Conservation (phyloP, 805 yeast genomes). For the Starmera amethionina region DNA sequence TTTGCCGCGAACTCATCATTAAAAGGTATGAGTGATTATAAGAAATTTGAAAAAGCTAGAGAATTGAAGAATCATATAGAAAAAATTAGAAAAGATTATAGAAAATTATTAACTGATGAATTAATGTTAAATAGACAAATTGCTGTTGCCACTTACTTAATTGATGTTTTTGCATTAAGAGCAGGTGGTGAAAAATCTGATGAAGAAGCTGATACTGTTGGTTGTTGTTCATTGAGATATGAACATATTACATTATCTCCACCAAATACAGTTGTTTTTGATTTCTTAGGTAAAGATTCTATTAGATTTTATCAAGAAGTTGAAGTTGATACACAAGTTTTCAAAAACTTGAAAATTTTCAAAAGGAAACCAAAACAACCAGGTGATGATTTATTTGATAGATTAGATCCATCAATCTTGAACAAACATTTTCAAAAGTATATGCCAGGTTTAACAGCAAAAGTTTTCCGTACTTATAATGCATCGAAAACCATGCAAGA, state of each 20-base stretch:
- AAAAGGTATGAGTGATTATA: slow-evolving; percentile 84
- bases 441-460: slow-evolving; percentile 91
- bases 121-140: slow-evolving; percentile 82
- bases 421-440: slow-evolving; percentile 83
- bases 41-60: slow-evolving; percentile 90
- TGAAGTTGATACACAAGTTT: slow-evolving; percentile 84
- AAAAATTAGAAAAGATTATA: slow-evolving; percentile 66
- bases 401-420: slow-evolving; percentile 73
- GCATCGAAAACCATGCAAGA: slow-evolving; percentile 97
- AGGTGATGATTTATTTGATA: slow-evolving; percentile 88
- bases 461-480: slow-evolving; percentile 94
- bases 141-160: slow-evolving; percentile 88
- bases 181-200: slow-evolving; percentile 98
- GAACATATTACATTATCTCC: slow-evolving; percentile 85
- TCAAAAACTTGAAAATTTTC: slow-evolving; percentile 78
- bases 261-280: slow-evolving; percentile 79
- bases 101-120: slow-evolving; percentile 54
- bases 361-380: slow-evolving; percentile 83
- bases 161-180: slow-evolving; percentile 89
- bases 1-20: slow-evolving; percentile 85
- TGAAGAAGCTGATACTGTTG: slow-evolving; percentile 97
- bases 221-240: slow-evolving; percentile 88
- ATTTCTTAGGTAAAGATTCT: slow-evolving; percentile 92
- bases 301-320: slow-evolving; percentile 88
- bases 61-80: slow-evolving; percentile 68